Evolutionary conservation across 2,329 filamentous ascomycete genomes (phyloP), one percentile per base, ranked within the genome.

Genomic region (Pseudocercospora crystallina): DNA sequence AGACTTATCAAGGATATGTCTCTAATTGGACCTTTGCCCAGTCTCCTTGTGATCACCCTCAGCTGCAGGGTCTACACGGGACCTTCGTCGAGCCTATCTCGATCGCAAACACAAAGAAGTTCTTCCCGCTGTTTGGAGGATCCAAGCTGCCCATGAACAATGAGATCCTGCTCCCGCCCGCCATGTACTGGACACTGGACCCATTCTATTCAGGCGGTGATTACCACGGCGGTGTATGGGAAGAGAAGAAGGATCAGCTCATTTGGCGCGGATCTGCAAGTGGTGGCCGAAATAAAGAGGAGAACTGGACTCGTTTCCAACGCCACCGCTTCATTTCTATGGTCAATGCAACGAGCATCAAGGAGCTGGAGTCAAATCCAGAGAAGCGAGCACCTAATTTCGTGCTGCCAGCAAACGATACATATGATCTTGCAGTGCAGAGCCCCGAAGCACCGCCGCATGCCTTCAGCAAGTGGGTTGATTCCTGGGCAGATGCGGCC

Each of bases 321-420:
- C 81, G 87, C 3, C 87, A 90, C 63, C 84, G 87, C 2, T 88
- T 90, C 63, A 79, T 89, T 2, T 76, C 82, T 39, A 86, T 90
- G 83, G 79, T 84, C 62, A 90, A 90, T 60, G 79, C 75, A 9
- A 86, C 84, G 7, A 77, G 76, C 49, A 73, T 87, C 3, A 61
- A 63, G 5, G 63, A 68, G 5, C 79, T 79, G 2, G 79, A 85
- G 58, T 61, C 69, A 12, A 65, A 66, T 47, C 57, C 60, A 42
- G 66, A 59, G 15, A 55, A 51, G 7, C 49, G 57, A 38, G 66
- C 69, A 4, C 68, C 68, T 13, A 76, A 74, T 33, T 71, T 73
- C 53, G 66, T 63, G 7, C 47, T 80, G 50, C 67, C 66, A 35
- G 46, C 64, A 40, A 62, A 70, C 58, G 57, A 61, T 39, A 65